phyloP scores from a whole-genome alignment of 495 filamentous ascomycete species.

The Hypoxylon perforatum region DNA sequence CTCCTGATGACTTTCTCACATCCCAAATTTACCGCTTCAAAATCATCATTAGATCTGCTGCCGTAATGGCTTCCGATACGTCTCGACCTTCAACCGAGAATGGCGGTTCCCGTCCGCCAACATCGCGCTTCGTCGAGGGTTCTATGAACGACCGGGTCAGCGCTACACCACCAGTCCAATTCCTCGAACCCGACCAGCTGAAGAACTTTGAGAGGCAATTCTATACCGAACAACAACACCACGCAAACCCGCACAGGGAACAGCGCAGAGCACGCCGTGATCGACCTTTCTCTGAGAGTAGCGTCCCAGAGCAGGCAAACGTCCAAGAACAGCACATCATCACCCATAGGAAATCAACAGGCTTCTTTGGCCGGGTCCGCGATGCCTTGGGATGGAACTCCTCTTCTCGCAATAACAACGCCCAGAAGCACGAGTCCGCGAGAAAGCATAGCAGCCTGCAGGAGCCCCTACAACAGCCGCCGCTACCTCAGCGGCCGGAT shows the following conservation, averaged over 20 bases:
- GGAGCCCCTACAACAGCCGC: slow-evolving; percentile 28
- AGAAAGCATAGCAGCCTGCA: slow-evolving; percentile 44
- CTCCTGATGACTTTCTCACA: slow-evolving; percentile 5
- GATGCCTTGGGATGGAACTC: slow-evolving; percentile 38
- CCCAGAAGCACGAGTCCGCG: slow-evolving; percentile 24
- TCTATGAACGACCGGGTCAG: slow-evolving; percentile 82
- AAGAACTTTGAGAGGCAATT: slow-evolving; percentile 52
- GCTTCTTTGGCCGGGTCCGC: slow-evolving; percentile 45
- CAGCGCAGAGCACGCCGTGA: slow-evolving; percentile 22
- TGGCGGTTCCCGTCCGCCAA: slow-evolving; percentile 61
- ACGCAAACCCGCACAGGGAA: slow-evolving; percentile 6
- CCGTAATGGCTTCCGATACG: slow-evolving; percentile 37
- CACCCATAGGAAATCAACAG: slow-evolving; percentile 42
- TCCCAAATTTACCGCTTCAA: slow-evolving; percentile 8
- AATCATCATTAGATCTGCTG: slow-evolving; percentile 23
- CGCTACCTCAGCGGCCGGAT: slow-evolving; percentile 26
- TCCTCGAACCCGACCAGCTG: slow-evolving; percentile 62
- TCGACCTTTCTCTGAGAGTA: slow-evolving; percentile 40
- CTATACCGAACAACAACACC: slow-evolving; percentile 28
- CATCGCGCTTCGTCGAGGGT: slow-evolving; percentile 72
- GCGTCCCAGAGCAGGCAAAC: not conserved
- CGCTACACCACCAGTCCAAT: slow-evolving; percentile 72
- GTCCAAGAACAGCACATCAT: slow-evolving; percentile 23
- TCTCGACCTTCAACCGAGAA: slow-evolving; percentile 31
- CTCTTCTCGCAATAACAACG: slow-evolving; percentile 12